A percentile compares a stretch with the other conserved stretches of the same genome.
Conservation (phyloP, 768 basidiomycete genomes). For the Dentipellis sp. region DNA sequence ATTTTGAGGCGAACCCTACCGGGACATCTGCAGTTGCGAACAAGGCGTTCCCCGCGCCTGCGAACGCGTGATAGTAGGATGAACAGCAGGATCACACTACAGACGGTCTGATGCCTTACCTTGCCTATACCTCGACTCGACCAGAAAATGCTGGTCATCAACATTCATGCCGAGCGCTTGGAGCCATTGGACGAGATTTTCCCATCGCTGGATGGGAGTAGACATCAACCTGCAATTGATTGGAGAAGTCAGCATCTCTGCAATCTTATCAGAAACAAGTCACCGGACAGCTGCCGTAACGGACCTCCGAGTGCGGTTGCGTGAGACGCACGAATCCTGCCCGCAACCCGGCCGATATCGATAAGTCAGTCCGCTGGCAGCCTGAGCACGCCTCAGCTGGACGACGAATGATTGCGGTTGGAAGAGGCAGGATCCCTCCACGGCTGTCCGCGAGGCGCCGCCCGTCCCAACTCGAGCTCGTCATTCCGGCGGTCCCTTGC, state of each 20-base stretch:
- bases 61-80: not conserved
- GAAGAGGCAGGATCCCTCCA: too few relatives aligned
- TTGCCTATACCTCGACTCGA: slow-evolving; percentile 42
- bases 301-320: too few relatives aligned
- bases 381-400: too few relatives aligned
- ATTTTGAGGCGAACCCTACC: slow-evolving; percentile 24
- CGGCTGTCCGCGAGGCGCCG: too few relatives aligned
- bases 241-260: not conserved
- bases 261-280: not conserved
- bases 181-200: slow-evolving; percentile 8
- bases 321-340: too few relatives aligned
- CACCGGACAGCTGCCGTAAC: too few relatives aligned
- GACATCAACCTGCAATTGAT: not conserved
- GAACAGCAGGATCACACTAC: not conserved
- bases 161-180: slow-evolving; percentile 16
- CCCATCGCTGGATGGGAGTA: slow-evolving; percentile 7
- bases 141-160: slow-evolving; percentile 28
- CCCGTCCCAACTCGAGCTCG: too few relatives aligned
- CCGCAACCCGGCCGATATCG: too few relatives aligned
- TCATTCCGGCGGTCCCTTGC: not conserved
- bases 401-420: not conserved
- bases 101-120: slow-evolving; percentile 29
- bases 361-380: too few relatives aligned
- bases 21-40: slow-evolving; percentile 37
- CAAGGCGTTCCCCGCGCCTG: slow-evolving; percentile 65